A percentile compares a stretch with the other conserved stretches of the same genome.
phyloP scores from a whole-genome alignment of 768 basidiomycete species.

The Xerocomellus dryophilus region DNA sequence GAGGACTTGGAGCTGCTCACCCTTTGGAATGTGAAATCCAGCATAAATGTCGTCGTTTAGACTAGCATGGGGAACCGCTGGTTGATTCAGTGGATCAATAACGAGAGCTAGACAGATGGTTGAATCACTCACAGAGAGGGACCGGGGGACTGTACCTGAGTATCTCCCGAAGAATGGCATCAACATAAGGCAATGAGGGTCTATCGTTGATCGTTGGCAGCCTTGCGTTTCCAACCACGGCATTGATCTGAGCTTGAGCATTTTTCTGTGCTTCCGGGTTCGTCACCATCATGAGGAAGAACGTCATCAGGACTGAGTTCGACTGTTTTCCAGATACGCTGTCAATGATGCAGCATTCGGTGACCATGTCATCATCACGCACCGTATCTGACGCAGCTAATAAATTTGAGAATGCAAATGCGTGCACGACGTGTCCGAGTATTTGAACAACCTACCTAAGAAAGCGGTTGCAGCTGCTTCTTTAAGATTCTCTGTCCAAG shows the following conservation, averaged over 20 bases:
- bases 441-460: background rate
- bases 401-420: background rate
- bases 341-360: background rate
- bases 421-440: background rate
- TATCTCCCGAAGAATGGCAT: slow-evolving; percentile 6
- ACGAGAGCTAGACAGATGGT: background rate
- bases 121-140: slow-evolving; percentile 6
- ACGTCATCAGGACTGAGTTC: background rate
- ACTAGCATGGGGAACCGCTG: slow-evolving; percentile 2
- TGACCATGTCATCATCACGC: background rate
- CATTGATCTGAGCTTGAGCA: slow-evolving; percentile 12
- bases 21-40: slow-evolving; percentile 11
- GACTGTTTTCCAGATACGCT: background rate
- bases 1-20: background rate
- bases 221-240: slow-evolving; percentile 1
- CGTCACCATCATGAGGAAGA: slow-evolving; percentile 11
- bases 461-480: slow-evolving; percentile 5
- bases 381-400: slow-evolving; percentile 11
- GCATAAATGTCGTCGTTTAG: slow-evolving; percentile 6
- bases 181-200: slow-evolving; percentile 1
- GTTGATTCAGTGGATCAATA: background rate
- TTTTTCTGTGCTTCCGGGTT: slow-evolving; percentile 9
- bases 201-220: slow-evolving; percentile 10
- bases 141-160: slow-evolving; percentile 1
- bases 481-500: slow-evolving; percentile 1